These are phyloP conservation scores for Singerocomus inundabilis DNA, from an alignment of 1,284 basidiomycete species.

Conservation along the genomic window DNA sequence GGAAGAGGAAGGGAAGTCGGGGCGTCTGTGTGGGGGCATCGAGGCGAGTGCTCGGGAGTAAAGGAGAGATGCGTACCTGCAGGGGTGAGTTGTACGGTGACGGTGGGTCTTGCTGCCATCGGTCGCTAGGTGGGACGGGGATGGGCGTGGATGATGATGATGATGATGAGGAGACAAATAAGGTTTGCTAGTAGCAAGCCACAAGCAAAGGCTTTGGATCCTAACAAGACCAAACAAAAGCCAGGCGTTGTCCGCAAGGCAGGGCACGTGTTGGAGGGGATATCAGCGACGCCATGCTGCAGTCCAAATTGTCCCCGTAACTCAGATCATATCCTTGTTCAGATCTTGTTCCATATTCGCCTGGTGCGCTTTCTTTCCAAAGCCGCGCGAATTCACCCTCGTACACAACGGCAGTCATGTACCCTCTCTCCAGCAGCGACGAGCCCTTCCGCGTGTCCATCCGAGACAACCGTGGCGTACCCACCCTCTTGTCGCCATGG, in stretches of 20 bases:
- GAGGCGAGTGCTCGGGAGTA: background rate
- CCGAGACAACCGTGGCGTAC: constrained; percentile 33
- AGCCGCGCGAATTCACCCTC: constrained; percentile 6
- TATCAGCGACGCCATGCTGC: constrained; percentile 26
- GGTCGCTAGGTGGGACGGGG: constrained; percentile 23
- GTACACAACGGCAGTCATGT: constrained; percentile 22
- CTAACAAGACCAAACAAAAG: constrained; percentile 29
- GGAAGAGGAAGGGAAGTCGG: constrained; percentile 91
- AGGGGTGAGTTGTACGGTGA: constrained; percentile 74
- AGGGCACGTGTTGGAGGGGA: constrained; percentile 29
- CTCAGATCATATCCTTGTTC: constrained; percentile 8
- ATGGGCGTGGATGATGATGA: background rate
- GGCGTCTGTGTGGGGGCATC: constrained; percentile 34
- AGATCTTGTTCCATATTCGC: constrained; percentile 18
- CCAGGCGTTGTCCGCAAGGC: constrained; percentile 29
- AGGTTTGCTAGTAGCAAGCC: constrained; percentile 28
- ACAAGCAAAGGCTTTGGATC: constrained; percentile 13
- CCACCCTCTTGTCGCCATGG: constrained; percentile 38
- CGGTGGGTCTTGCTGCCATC: constrained; percentile 91
- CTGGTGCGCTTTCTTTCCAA: constrained; percentile 20
- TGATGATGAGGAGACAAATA: constrained; percentile 2
- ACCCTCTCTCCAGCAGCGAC: constrained; percentile 33
- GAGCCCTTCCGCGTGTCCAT: constrained; percentile 29
- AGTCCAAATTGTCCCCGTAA: constrained; percentile 1
- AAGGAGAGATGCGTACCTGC: constrained; percentile 41